phyloP scores from a whole-genome alignment of 2,329 filamentous ascomycete genomes.

The Colletotrichum limetticola region DNA sequence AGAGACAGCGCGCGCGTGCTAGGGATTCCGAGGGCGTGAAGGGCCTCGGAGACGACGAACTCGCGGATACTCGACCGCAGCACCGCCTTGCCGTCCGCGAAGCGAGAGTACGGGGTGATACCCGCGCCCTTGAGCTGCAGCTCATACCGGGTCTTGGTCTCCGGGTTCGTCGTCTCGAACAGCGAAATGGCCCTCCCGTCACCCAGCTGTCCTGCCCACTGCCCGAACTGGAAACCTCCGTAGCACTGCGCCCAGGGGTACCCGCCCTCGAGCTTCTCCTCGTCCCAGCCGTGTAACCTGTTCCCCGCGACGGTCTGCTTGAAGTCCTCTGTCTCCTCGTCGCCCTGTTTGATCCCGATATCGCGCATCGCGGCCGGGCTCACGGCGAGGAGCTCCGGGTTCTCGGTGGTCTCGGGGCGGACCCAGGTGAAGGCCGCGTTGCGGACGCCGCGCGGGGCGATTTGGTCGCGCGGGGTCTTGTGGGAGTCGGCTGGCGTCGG shows the following conservation, averaged over 20 bases:
- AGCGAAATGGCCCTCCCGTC: conserved; percentile 95
- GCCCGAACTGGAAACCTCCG: conserved; percentile 82
- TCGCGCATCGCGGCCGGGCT: conserved; percentile 83
- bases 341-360: conserved; percentile 77
- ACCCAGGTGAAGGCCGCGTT: conserved; percentile 92
- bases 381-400: conserved; percentile 83
- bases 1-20: conserved; percentile 88
- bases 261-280: conserved; percentile 72
- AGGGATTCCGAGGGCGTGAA: conserved; percentile 87
- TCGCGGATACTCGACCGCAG: conserved; percentile 92
- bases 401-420: conserved; percentile 77
- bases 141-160: conserved; percentile 81
- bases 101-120: conserved; percentile 92
- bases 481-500: conserved; percentile 86
- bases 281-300: conserved; percentile 81
- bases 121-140: conserved; percentile 95
- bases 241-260: conserved; percentile 99
- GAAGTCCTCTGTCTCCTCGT: conserved; percentile 80
- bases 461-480: conserved; percentile 78
- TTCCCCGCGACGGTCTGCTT: conserved; percentile 83
- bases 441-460: conserved; percentile 85
- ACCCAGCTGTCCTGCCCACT: conserved; percentile 95
- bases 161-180: conserved; percentile 86
- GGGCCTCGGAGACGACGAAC: conserved; percentile 89
- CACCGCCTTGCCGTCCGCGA: conserved; percentile 95